Evolutionary conservation across 2,329 filamentous ascomycete genomes (phyloP).

Genomic region (Penicillium sp.): DNA sequence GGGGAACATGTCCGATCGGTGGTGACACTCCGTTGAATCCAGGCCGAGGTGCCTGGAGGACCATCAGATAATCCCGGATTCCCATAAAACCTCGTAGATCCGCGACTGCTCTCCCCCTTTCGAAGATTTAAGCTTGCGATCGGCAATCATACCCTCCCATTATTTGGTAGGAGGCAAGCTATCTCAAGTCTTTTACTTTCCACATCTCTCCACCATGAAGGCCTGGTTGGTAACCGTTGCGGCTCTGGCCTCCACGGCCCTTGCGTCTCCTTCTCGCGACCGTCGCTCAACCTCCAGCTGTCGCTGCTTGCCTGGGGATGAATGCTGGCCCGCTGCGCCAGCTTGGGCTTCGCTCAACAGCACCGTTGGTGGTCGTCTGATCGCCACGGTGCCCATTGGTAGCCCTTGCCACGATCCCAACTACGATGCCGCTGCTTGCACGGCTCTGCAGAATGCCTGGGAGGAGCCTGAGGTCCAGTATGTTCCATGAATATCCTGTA

Average conservation of each 20-base stretch:
- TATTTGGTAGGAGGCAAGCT: constrained; percentile 12
- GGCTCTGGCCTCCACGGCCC: constrained; percentile 24
- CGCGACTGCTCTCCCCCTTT: not conserved
- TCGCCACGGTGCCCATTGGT: constrained; percentile 49
- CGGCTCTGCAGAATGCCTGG: constrained; percentile 31
- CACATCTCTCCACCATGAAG: constrained; percentile 34
- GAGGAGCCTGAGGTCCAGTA: constrained; percentile 39
- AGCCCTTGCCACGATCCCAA: constrained; percentile 44
- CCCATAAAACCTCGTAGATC: not conserved
- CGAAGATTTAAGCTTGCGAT: constrained; percentile 7
- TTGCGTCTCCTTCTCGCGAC: constrained; percentile 2
- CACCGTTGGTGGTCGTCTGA: constrained; percentile 46
- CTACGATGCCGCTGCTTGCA: constrained; percentile 33
- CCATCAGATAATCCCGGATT: not conserved
- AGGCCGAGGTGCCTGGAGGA: not conserved
- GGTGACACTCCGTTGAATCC: not conserved
- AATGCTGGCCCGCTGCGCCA: constrained; percentile 45
- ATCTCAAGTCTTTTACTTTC: constrained; percentile 4
- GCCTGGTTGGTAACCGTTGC: constrained; percentile 25
- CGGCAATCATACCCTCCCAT: constrained; percentile 2
- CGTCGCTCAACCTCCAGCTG: constrained; percentile 16
- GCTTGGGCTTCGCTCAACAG: constrained; percentile 45
- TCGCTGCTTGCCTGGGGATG: constrained; percentile 42
- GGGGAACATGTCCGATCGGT: constrained; percentile 34
- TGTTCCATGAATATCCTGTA: constrained; percentile 3